A percentile compares a stretch with the other conserved stretches of the same genome.
phyloP scores from a whole-genome alignment of 192 early-diverging fungal genomes.

The Podila epigama region DNA sequence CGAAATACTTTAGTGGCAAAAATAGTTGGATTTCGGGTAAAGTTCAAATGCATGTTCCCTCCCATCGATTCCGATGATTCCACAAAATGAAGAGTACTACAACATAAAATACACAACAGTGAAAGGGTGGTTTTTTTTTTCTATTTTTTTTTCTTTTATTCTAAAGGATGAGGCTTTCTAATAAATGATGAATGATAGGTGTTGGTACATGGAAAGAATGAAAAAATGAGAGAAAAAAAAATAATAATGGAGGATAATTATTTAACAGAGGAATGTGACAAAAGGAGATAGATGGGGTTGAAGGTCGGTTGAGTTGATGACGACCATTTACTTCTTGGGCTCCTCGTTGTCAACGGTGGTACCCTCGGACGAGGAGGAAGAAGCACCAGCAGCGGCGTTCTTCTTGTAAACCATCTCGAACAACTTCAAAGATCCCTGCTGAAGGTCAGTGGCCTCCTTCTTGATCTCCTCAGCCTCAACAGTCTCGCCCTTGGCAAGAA shows the following conservation, averaged over 20 bases:
- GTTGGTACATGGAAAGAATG: not conserved
- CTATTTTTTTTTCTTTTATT: not conserved
- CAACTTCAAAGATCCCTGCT: slow-evolving; percentile 87
- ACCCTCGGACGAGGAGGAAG: slow-evolving; percentile 6
- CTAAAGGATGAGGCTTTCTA: not conserved
- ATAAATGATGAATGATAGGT: not conserved
- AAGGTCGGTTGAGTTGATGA: not conserved
- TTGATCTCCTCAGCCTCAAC: slow-evolving; percentile 84
- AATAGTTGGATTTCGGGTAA: too few species aligned
- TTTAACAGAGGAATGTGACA: too few species aligned
- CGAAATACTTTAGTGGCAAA: too few species aligned
- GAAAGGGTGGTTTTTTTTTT: not conserved
- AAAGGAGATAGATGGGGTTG: not conserved
- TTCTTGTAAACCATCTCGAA: slow-evolving; percentile 97
- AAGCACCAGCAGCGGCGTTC: slow-evolving; percentile 9
- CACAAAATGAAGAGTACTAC: too few species aligned
- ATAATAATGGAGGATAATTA: not conserved
- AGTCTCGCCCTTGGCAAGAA: slow-evolving; percentile 64
- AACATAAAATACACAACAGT: too few species aligned
- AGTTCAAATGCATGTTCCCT: too few species aligned
- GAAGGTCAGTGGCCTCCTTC: slow-evolving; percentile 82
- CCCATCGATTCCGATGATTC: too few species aligned
- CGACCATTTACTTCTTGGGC: slow-evolving; percentile 4
- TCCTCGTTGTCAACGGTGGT: slow-evolving; percentile 17
- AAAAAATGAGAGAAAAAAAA: not conserved